Percentiles rank a stretch among this genome's conserved stretches.
Conservation (phyloP, 2,329 filamentous ascomycete species). For the Aspergillus aculeatus region DNA sequence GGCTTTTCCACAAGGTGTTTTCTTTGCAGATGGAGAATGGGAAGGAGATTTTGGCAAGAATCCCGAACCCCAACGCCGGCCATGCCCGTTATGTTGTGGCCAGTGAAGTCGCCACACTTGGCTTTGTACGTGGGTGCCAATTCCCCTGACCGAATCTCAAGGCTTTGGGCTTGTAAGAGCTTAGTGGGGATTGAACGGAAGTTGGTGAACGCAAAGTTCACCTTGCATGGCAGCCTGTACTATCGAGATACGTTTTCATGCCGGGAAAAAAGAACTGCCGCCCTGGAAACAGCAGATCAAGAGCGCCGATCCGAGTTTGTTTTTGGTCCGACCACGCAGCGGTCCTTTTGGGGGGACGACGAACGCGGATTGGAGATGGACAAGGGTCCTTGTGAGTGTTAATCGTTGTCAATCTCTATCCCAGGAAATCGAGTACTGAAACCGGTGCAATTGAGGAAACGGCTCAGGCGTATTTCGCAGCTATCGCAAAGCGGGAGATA, state of each 20-base stretch:
- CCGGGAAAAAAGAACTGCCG: slow-evolving; percentile 2
- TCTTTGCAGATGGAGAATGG: slow-evolving; percentile 22
- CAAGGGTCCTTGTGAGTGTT: slow-evolving; percentile 17
- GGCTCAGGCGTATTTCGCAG: slow-evolving; percentile 18
- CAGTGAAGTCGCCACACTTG: slow-evolving; percentile 25
- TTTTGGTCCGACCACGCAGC: slow-evolving; percentile 17
- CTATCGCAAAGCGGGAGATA: slow-evolving; percentile 22
- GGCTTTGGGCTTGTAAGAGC: slow-evolving; percentile 19
- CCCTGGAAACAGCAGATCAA: not conserved
- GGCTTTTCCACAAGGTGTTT: slow-evolving; percentile 26
- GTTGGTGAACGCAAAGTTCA: slow-evolving; percentile 11
- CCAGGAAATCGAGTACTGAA: slow-evolving; percentile 1
- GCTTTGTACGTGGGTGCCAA: slow-evolving; percentile 18
- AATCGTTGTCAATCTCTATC: not conserved
- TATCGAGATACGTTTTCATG: slow-evolving; percentile 12
- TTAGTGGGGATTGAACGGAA: slow-evolving; percentile 19
- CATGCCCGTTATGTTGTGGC: slow-evolving; percentile 15
- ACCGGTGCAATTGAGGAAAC: slow-evolving; percentile 10
- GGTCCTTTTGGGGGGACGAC: slow-evolving; percentile 17
- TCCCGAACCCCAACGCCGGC: slow-evolving; percentile 21
- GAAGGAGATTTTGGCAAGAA: slow-evolving; percentile 16
- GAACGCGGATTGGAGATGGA: slow-evolving; percentile 12
- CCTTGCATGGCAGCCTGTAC: slow-evolving; percentile 21
- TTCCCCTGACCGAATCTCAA: slow-evolving; percentile 14
- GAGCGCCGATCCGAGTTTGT: slow-evolving; percentile 12